phyloP scores from a whole-genome alignment of 768 basidiomycete species.

The Podaxis sp. region DNA sequence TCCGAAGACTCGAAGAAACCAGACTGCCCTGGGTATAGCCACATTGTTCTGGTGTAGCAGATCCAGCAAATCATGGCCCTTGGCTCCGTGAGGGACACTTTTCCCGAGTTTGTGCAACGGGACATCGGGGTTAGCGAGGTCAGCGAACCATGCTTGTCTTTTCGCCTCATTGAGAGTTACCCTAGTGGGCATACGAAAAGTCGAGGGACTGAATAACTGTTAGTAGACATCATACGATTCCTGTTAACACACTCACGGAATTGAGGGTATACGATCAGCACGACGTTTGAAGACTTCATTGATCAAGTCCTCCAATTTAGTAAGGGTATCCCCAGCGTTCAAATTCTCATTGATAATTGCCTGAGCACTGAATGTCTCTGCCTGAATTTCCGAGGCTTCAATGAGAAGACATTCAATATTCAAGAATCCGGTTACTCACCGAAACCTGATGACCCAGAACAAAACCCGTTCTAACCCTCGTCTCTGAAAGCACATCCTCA shows the following conservation, averaged over 20 bases:
- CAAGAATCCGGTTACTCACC: conserved; percentile 37
- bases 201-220: conserved; percentile 43
- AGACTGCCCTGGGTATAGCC: conserved; percentile 78
- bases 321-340: conserved; percentile 44
- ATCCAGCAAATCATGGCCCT: conserved; percentile 81
- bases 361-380: conserved; percentile 63
- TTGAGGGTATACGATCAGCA: conserved; percentile 48
- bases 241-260: conserved; percentile 54
- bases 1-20: conserved; percentile 85
- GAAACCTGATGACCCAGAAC: conserved; percentile 49
- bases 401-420: background rate
- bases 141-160: conserved; percentile 79
- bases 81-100: conserved; percentile 83
- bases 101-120: conserved; percentile 81
- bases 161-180: conserved; percentile 80
- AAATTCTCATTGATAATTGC: conserved; percentile 49
- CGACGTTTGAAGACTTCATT: conserved; percentile 69
- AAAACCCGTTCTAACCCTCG: conserved; percentile 67
- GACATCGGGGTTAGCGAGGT: conserved; percentile 77
- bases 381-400: conserved; percentile 32
- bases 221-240: background rate
- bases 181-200: conserved; percentile 79
- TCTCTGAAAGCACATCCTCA: conserved; percentile 68
- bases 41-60: conserved; percentile 74
- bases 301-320: conserved; percentile 72